Base-by-base conservation (phyloP, 1,284 basidiomycete genomes). In the Irpex sp. region DNA sequence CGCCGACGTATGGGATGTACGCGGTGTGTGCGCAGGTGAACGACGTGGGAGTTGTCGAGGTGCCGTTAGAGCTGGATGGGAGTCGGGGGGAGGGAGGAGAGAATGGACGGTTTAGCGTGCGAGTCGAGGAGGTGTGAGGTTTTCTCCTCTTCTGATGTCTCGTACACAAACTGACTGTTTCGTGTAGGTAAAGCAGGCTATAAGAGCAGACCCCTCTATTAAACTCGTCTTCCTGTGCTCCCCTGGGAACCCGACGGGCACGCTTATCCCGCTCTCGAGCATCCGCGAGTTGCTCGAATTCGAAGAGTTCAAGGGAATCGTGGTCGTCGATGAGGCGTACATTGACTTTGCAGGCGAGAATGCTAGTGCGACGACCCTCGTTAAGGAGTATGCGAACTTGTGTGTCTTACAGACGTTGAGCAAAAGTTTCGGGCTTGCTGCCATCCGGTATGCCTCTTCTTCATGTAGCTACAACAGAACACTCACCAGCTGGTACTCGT, bases 1-100 rank as follows among this genome's bases (percentile, higher is more conserved):
- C 97, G 1, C 97, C 97, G 2, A 98, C 97, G 5, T 99, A 99
- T 73, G 97, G 97, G 21, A 99, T 99, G 97, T 99, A 99, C 78
- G 77, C 83, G 17, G 97, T 99, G 1, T 95, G 92, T 65, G 97
- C 97, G 5, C 91, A 96, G 69, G 90, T 99, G 60, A 99, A 99
- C 73, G 97, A 99, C 72, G 81, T 98, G 3, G 90, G 85, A 0
- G 79, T 97, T 3, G 87, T 96, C 58, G 89, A 92, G 71, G 89
- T 94, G 2, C 89, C 90, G 2, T 77, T 99, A 4, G 83, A 92
- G 62, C 81, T 94, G 15, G 76, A 74, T 17, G 84, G 81, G 2
- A 73, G 72, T 1, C 65, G 73, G 5, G 89, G 89, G 0, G 89
- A 91, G 71, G 89, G 88, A 1, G 87, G 87, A 1, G 86, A 89